Percentiles rank a stretch among this genome's conserved stretches.
phyloP scores from a whole-genome alignment of 768 basidiomycete genomes.

The Hemileccinum impolitum region DNA sequence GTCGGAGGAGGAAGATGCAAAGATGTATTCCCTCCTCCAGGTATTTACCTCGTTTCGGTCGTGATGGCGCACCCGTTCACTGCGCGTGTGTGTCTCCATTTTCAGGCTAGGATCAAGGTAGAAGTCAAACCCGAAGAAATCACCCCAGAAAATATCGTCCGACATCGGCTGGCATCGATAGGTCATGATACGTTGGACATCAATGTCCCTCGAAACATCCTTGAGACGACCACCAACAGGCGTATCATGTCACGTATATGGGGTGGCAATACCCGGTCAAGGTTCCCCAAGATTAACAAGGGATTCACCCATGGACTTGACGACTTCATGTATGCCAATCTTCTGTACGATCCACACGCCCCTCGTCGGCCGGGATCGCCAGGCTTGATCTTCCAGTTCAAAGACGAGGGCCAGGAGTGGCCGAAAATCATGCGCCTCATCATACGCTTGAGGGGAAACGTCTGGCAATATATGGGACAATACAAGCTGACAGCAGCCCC shows the following conservation, averaged over 20 bases:
- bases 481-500: conserved; percentile 11
- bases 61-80: background rate
- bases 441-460: conserved; percentile 5
- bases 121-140: conserved; percentile 8
- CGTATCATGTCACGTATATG: conserved; percentile 4
- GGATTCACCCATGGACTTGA: conserved; percentile 10
- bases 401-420: conserved; percentile 5
- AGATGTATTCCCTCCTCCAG: conserved; percentile 3
- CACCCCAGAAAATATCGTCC: conserved; percentile 5
- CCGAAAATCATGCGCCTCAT: conserved; percentile 13
- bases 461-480: conserved; percentile 14
- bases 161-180: conserved; percentile 2
- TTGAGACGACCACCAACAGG: conserved; percentile 6
- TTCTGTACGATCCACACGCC: conserved; percentile 6
- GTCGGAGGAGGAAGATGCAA: conserved; percentile 5
- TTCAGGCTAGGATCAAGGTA: conserved; percentile 9
- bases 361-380: conserved; percentile 15
- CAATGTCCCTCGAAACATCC: conserved; percentile 1
- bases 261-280: conserved; percentile 5
- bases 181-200: conserved; percentile 11
- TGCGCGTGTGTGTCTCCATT: no score
- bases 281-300: conserved; percentile 5
- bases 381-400: conserved; percentile 8
- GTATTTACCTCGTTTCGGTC: background rate
- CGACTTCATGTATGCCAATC: conserved; percentile 13